Evolutionary conservation across 2,329 filamentous ascomycete species (phyloP), one percentile per base, ranked within the genome.

Genomic region (Fusarium lateritium): DNA sequence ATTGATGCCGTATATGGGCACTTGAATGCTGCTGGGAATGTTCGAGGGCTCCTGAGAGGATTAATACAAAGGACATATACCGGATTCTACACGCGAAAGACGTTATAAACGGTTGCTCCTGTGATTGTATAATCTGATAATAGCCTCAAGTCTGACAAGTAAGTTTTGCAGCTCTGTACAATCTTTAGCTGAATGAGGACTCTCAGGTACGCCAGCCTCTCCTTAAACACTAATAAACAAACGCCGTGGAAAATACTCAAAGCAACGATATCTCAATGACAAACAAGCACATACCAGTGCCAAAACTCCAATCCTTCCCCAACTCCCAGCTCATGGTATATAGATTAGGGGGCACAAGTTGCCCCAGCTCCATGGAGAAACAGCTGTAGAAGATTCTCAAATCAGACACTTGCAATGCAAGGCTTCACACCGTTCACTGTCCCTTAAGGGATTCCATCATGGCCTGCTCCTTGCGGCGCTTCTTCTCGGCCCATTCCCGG

Each of bases 401-500:
- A 26, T 34, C n/a, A 53, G 55, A 33, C 31, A n/a, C 31, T 34
- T 43, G 31, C 38, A 31, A 7, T 43, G 31, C 38, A 31, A 7
- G 38, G 31, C 46, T 40, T 40, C 15, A 38, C 21, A 56, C 15
- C 6, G 4, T 34, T 36, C 31, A 49, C 11, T 60, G 66, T 40
- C 51, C 61, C 24, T 43, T 53, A 5, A 67, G 64, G 17, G 63
- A 56, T 31, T 69, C 70, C 36, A 45, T 66, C 39, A 72, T 45
- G 26, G 73, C 70, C 42, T 67, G 47, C 56, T 79, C 78, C 73
- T 82, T 85, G 19, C 76, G 79, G 38, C 81, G 81, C 74, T 86
- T 85, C 77, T 85, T 88, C 74, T 89, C 87, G 13, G 88, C 88
- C 88, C 88, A 90, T 70, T 89, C 86, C 34, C 88, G 83, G 68